Conservation (phyloP, 306 rosid species). For the Acacia melanoxylon region DNA sequence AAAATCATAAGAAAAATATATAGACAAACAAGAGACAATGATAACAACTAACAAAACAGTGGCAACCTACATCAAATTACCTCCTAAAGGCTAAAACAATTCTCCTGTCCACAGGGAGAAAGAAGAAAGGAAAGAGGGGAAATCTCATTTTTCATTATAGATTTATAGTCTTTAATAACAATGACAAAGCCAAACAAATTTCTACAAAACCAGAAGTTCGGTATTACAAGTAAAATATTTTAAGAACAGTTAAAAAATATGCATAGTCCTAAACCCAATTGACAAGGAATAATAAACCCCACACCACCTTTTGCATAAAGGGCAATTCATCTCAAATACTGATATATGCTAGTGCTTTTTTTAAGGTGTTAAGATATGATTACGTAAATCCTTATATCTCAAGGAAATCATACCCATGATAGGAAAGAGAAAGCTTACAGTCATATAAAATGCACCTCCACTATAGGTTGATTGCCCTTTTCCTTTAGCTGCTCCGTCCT, state of each 20-base stretch:
- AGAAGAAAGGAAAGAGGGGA: neutral
- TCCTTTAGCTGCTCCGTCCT: neutral
- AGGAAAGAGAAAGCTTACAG: neutral
- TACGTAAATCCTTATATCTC: constrained; percentile 1
- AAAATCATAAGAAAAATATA: neutral
- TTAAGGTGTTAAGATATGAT: neutral
- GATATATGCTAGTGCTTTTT: neutral
- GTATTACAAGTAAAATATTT: no score
- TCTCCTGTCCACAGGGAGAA: neutral
- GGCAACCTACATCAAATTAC: constrained; percentile 7
- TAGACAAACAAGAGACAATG: neutral
- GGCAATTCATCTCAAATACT: neutral
- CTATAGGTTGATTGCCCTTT: neutral
- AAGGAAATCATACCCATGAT: neutral
- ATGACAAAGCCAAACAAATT: neutral
- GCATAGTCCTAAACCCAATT: neutral
- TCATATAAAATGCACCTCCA: neutral
- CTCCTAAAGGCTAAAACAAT: constrained; percentile 24
- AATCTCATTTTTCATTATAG: neutral
- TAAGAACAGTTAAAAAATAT: no score
- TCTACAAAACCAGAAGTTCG: no score
- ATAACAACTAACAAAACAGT: neutral
- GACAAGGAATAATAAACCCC: neutral
- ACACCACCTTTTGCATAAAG: neutral
- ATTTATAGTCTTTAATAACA: neutral